Base-by-base conservation (phyloP, 768 basidiomycete species). In the Rhizopogon salebrosus region DNA sequence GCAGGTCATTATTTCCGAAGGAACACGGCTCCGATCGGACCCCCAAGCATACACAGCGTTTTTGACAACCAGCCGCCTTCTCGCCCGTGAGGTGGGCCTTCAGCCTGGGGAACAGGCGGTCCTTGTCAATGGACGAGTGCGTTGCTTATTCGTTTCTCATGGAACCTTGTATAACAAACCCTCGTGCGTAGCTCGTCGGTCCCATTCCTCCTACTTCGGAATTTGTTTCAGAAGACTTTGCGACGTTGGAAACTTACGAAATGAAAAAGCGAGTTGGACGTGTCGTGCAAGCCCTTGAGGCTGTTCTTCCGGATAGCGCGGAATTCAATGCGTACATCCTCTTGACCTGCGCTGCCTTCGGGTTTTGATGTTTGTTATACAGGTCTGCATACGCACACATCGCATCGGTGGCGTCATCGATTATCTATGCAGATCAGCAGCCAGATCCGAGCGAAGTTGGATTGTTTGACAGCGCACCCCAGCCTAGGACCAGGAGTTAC, bases 91-190 rank as follows among this genome's bases (percentile, higher is more conserved):
- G 48, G 59, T 92, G 3, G 76, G 77, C n/a, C 61, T 94, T 24
- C 58, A 64, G 13, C 79, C 84, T 1, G 87, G 86, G 0, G 69
- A 85, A 53, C 73, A 74, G 20, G 89, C 78, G 1, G 53, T 98
- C 35, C 55, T 95, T 34, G 72, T 90, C 48, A 97, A 97, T 59
- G 95, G 95, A 23, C 76, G 95, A 29, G 92, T 95, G 63, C 64
- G 87, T 72, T 7, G 14, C 54, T 2, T 22, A 8, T 53, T 23
- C 18, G 23, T 18, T 3, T 3, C 4, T 24, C 24, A 27, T 27
- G 27, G 35, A 6, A 48, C 49, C 39, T 40, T 11, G 53, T 55
- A 54, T 41, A 27, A 11, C 31, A 6, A 35, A 22, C 45, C 24
- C 53, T 48, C 24, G 50, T 27, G 34, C 50, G 51, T 36, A 95